Base-by-base conservation (phyloP, 2,329 filamentous ascomycete species). In the Fusarium palustre region DNA sequence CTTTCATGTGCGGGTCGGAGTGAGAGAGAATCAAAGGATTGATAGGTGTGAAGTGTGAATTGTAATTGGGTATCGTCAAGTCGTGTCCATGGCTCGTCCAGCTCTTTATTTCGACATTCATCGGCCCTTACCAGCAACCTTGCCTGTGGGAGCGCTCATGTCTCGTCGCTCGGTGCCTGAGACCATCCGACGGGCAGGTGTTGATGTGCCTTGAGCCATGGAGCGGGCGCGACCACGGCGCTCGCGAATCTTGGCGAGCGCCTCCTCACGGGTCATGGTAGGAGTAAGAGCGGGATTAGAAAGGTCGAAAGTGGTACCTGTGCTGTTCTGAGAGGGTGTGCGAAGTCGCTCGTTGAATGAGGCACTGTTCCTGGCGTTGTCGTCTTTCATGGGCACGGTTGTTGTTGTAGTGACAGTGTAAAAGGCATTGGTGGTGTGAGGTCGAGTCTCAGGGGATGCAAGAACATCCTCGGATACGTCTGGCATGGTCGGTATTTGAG, bases 171-270 rank as follows among this genome's bases (percentile, higher is more conserved):
- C 73, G 41, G 71, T 79, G 28, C 84, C 87, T 64, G 84, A 81
- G 39, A 87, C 76, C 83, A 87, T 86, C 77, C 86, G 84, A 78
- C 86, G 88, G 65, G 83, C 81, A 10, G 76, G 74, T 22, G 90
- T 91, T 63, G 85, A 81, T 8, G 87, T 85, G 4, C 87, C 88
- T 54, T 88, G 85, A 7, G 89, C 88, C 59, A 91, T 87, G 76
- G 90, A 92, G 70, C 88, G 85, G 59, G 92, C 91, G 46, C 92
- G 83, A 9, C 91, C 91, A 55, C 92, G 82, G 30, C 92, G 85
- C 79, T 92, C 90, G 55, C 89, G 86, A 70, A 95, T 94, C 76
- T 90, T 88, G 57, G 90, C 90, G 18, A 95, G 84, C 5, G 92
- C 92, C 78, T 93, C 85, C 77, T 93, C 92, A 55, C 92, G 85